A percentile compares a stretch with the other conserved stretches of the same genome.
Conservation (phyloP, 1,284 basidiomycete genomes). For the Meira miltonrushii region DNA sequence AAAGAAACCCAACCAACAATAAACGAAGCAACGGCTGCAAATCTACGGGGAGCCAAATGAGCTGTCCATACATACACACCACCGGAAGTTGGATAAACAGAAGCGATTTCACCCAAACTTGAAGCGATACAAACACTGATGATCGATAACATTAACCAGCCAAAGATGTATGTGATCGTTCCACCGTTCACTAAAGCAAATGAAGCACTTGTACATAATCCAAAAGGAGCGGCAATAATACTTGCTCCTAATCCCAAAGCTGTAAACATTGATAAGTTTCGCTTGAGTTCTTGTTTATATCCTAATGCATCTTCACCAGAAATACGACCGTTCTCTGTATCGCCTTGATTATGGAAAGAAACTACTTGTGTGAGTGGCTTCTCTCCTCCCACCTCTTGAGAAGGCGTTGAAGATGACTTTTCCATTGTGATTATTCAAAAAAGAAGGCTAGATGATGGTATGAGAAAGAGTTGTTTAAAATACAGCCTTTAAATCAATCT, state of each 20-base stretch:
- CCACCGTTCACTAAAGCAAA: conserved; percentile 56
- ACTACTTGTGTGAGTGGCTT: no score
- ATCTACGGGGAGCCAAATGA: conserved; percentile 54
- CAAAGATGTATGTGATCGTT: conserved; percentile 54
- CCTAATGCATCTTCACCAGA: conserved; percentile 37
- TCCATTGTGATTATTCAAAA: no score
- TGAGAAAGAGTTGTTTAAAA: no score
- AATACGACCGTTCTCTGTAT: no score
- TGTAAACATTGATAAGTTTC: conserved; percentile 55
- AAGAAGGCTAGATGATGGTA: no score
- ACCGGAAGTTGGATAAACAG: conserved; percentile 55
- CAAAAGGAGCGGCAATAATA: conserved; percentile 55
- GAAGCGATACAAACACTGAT: conserved; percentile 56
- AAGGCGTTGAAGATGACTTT: no score
- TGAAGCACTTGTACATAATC: conserved; percentile 54
- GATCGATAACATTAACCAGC: conserved; percentile 56
- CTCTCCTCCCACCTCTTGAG: no score
- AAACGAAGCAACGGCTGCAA: conserved; percentile 54
- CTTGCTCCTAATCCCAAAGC: conserved; percentile 55
- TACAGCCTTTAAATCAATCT: no score
- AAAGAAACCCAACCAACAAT: conserved; percentile 57
- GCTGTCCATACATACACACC: conserved; percentile 54
- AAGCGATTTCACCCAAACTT: conserved; percentile 56
- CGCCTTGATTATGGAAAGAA: no score
- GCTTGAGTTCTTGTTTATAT: conserved; percentile 55